Percentiles rank a stretch among this genome's conserved stretches.
These are phyloP conservation scores for Botryotinia calthae DNA, from an alignment of 2,329 filamentous ascomycete genomes.

Conservation along the genomic window DNA sequence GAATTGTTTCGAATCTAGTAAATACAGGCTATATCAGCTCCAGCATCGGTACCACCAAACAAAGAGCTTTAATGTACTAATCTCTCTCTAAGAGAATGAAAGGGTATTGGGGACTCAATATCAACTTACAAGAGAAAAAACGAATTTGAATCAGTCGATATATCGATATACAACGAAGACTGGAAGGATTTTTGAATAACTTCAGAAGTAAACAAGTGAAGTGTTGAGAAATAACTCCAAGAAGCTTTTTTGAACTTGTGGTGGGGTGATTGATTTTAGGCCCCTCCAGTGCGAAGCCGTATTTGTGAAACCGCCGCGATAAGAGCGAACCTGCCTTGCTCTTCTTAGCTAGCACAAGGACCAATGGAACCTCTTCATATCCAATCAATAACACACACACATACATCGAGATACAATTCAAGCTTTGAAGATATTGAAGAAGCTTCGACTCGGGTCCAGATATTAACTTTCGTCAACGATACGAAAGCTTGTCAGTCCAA, in stretches of 20 bases:
- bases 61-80: not conserved
- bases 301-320: slow-evolving; percentile 22
- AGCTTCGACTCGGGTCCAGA: slow-evolving; percentile 11
- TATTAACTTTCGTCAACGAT: not conserved
- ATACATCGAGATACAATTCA: slow-evolving; percentile 18
- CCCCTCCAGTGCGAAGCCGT: slow-evolving; percentile 25
- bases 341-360: slow-evolving; percentile 9
- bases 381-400: slow-evolving; percentile 18
- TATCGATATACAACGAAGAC: slow-evolving; percentile 7
- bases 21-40: slow-evolving; percentile 20
- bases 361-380: slow-evolving; percentile 2
- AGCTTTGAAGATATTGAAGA: not conserved
- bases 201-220: not conserved
- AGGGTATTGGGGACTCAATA: not conserved
- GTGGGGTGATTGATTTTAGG: slow-evolving; percentile 22
- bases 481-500: slow-evolving; percentile 17
- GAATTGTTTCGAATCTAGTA: slow-evolving; percentile 17
- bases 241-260: slow-evolving; percentile 9
- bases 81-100: not conserved
- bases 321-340: slow-evolving; percentile 20
- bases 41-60: slow-evolving; percentile 26
- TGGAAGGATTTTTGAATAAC: not conserved
- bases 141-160: not conserved
- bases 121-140: slow-evolving; percentile 8
- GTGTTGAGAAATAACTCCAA: slow-evolving; percentile 20